phyloP scores from a whole-genome alignment of 2,329 filamentous ascomycete genomes.

The Claviceps sorghi region DNA sequence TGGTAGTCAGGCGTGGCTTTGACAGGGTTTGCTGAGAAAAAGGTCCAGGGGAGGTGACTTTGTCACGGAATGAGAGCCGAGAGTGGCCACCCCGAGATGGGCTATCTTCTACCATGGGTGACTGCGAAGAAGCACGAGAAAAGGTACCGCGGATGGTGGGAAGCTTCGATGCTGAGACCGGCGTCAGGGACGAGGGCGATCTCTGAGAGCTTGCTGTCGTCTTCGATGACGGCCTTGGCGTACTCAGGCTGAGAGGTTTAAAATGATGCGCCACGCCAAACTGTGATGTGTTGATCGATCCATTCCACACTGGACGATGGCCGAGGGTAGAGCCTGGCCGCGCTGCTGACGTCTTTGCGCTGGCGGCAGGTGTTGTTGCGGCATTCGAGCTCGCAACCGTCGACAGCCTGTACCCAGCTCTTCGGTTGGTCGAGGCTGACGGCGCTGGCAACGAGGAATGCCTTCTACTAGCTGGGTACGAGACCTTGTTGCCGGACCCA shows the following conservation, averaged over 20 bases:
- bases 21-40: slow-evolving; percentile 30
- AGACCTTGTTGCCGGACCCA: slow-evolving; percentile 26
- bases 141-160: slow-evolving; percentile 35
- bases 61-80: slow-evolving; percentile 40
- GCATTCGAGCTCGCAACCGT: slow-evolving; percentile 35
- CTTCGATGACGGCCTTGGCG: slow-evolving; percentile 42
- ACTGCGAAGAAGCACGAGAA: slow-evolving; percentile 30
- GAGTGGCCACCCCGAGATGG: slow-evolving; percentile 29
- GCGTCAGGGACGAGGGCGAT: slow-evolving; percentile 28
- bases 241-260: slow-evolving; percentile 45
- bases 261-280: slow-evolving; percentile 56
- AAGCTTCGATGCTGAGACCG: slow-evolving; percentile 30
- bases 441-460: slow-evolving; percentile 35
- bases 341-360: slow-evolving; percentile 14
- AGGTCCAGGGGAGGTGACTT: slow-evolving; percentile 34
- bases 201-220: slow-evolving; percentile 25
- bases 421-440: slow-evolving; percentile 25
- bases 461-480: slow-evolving; percentile 30
- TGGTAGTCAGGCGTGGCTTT: slow-evolving; percentile 28
- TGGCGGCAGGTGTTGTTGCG: slow-evolving; percentile 26
- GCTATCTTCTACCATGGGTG: slow-evolving; percentile 30
- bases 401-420: slow-evolving; percentile 29
- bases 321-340: slow-evolving; percentile 32
- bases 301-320: slow-evolving; percentile 59
- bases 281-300: slow-evolving; percentile 47